Conservation (phyloP, 352 stramenopile species). For the Salisapilia sapeloensis region DNA sequence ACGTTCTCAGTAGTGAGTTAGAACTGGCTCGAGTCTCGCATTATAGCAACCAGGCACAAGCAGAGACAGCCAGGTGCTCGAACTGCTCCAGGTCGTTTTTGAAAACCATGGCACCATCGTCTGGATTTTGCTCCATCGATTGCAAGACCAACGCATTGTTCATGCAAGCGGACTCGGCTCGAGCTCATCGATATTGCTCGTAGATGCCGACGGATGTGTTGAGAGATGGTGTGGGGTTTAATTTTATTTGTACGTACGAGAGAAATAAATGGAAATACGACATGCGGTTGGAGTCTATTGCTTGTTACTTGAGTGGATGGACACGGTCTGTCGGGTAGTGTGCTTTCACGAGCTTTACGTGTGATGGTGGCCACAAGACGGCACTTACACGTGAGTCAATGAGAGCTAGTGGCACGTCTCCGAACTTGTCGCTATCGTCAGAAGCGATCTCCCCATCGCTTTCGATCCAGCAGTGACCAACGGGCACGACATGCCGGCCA, state of each 20-base stretch:
- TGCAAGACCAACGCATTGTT: slow-evolving; percentile 75
- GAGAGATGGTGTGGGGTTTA: background rate
- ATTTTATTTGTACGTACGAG: slow-evolving; percentile 3
- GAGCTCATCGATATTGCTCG: slow-evolving; percentile 30
- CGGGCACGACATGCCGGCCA: slow-evolving; percentile 24
- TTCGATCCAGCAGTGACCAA: slow-evolving; percentile 76
- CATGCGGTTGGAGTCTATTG: background rate
- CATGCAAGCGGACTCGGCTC: slow-evolving; percentile 49
- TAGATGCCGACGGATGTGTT: slow-evolving; percentile 4
- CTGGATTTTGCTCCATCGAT: slow-evolving; percentile 76
- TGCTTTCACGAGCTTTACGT: slow-evolving; percentile 38
- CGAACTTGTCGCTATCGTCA: slow-evolving; percentile 66
- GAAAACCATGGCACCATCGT: slow-evolving; percentile 29
- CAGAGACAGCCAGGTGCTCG: slow-evolving; percentile 64
- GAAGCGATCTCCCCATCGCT: slow-evolving; percentile 60
- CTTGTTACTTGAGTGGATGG: slow-evolving; percentile 6
- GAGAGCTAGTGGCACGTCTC: slow-evolving; percentile 57
- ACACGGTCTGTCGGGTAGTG: slow-evolving; percentile 37
- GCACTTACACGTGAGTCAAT: slow-evolving; percentile 62
- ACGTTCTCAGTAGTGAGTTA: slow-evolving; percentile 48
- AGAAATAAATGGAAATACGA: slow-evolving; percentile 1
- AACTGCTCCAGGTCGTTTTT: slow-evolving; percentile 68
- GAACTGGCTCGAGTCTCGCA: slow-evolving; percentile 32
- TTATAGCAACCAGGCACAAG: slow-evolving; percentile 47
- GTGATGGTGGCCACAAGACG: slow-evolving; percentile 55